Conservation (phyloP, 208 protist genomes). For the Crithidia brevicula region DNA sequence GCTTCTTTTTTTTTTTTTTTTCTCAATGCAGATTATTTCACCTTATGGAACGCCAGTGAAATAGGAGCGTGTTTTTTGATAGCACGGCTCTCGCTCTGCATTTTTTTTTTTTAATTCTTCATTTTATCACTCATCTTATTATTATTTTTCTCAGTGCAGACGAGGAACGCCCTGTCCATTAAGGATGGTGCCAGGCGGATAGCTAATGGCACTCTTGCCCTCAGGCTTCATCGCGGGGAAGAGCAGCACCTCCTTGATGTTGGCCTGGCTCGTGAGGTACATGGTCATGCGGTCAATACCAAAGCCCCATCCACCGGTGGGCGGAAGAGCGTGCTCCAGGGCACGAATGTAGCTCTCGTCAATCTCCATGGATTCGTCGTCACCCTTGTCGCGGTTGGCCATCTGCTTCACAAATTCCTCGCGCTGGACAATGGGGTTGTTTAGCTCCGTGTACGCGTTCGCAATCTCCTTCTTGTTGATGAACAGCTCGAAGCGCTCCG, state of each 20-base stretch:
- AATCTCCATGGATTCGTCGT: slow-evolving; percentile 98
- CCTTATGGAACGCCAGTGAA: no score
- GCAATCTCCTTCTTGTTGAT: slow-evolving; percentile 97
- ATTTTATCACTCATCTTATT: background rate
- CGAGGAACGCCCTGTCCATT: slow-evolving; percentile 83
- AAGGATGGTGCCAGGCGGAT: slow-evolving; percentile 68
- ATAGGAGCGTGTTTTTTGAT: no score
- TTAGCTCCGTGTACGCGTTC: slow-evolving; percentile 99
- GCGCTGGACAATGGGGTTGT: slow-evolving; percentile 99
- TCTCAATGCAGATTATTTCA: no score
- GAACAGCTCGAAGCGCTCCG: slow-evolving; percentile 99
- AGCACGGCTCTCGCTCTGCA: no score
- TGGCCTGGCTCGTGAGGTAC: slow-evolving; percentile 98
- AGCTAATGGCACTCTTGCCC: slow-evolving; percentile 42
- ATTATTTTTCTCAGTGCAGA: slow-evolving; percentile 32
- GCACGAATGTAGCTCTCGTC: slow-evolving; percentile 98
- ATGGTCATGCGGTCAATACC: slow-evolving; percentile 99
- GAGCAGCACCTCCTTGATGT: slow-evolving; percentile 98
- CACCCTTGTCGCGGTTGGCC: slow-evolving; percentile 92
- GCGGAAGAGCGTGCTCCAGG: slow-evolving; percentile 99
- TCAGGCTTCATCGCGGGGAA: slow-evolving; percentile 95
- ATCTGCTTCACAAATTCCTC: slow-evolving; percentile 98
- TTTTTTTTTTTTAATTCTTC: background rate
- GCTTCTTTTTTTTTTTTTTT: no score
- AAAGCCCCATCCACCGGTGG: slow-evolving; percentile 99